Base-by-base conservation (phyloP, 495 filamentous ascomycete species). In the Lineolata rhizophorae region DNA sequence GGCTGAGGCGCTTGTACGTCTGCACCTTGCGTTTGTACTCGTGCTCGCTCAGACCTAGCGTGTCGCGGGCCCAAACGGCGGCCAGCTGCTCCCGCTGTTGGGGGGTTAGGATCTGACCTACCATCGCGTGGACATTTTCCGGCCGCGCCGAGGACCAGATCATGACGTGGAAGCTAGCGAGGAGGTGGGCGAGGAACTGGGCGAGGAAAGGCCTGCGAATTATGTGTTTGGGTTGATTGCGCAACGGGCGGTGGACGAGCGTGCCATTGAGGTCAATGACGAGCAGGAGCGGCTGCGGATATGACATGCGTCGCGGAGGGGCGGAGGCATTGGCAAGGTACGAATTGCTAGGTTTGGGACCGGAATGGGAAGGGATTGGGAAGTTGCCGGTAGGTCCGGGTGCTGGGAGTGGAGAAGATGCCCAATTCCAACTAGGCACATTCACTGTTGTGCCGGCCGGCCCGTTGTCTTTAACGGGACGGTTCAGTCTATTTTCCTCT, bases 191-290 rank as follows among this genome's bases (percentile, higher is more conserved):
- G 0, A 95, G 52, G 54, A 97, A 95, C 0, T 49, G 18, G 1
- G 51, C 29, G 0, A 85, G 61, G 19, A 59, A 56, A 0, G 74
- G 73, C 3, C 87, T 70, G 28, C 56, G 48, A 2, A 59, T 44
- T 46, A 77, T 76, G n/a, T 43, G 43, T 4, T 43, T 45, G 6
- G 57, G 53, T 10, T 26, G 29, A 19, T 52, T 50, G n/a, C n/a
- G n/a, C n/a, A n/a, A n/a, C 6, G 68, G 70, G 9, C 87, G 78
- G 44, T 62, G 56, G 11, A 94, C 59, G 2, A 97, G 59, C 0
- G 90, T 92, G 34, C 90, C 87, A 53, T 95, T 97, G 0, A 97
- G 61, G 48, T 97, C 87, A 34, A 95, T 68, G 18, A 95, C 65
- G 13, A 97, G 51, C 2, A 97, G 67, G 1, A 91, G 53, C 8